phyloP scores from a whole-genome alignment of 148 eudicot species.

The Vaccinium corymbosum region DNA sequence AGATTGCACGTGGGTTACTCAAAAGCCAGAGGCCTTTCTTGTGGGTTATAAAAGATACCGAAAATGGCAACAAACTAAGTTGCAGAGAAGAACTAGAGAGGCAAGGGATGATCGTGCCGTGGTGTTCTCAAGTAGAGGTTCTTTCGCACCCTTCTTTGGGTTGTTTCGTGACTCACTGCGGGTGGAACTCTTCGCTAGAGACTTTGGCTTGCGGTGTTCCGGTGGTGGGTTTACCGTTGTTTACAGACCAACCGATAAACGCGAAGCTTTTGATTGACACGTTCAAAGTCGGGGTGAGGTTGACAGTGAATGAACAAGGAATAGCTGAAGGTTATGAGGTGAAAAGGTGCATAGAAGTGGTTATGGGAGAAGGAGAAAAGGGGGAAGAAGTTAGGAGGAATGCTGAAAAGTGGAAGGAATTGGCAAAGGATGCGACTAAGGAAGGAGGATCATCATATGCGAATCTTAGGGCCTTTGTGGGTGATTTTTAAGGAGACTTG shows the following conservation, averaged over 20 bases:
- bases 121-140: constrained; percentile 40
- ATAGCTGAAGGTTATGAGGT: background rate
- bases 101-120: constrained; percentile 30
- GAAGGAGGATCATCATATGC: constrained; percentile 6
- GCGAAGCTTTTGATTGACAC: constrained; percentile 25
- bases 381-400: constrained; percentile 9
- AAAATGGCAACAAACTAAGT: constrained; percentile 16
- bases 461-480: constrained; percentile 13
- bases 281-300: background rate
- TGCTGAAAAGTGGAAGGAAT: constrained; percentile 9
- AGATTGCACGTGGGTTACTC: constrained; percentile 29
- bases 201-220: constrained; percentile 23
- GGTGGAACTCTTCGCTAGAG: constrained; percentile 35
- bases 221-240: constrained; percentile 19
- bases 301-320: background rate
- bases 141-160: constrained; percentile 26
- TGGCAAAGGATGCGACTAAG: constrained; percentile 7
- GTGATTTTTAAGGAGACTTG: background rate
- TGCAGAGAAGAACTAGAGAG: constrained; percentile 12
- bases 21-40: constrained; percentile 28
- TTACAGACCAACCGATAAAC: constrained; percentile 22
- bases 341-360: constrained; percentile 11
- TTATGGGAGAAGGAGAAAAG: constrained; percentile 3
- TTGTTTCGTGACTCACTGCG: constrained; percentile 35
- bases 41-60: constrained; percentile 35